These are phyloP conservation scores for Rhytidhysteron rufulum DNA, from an alignment of 2,329 filamentous ascomycete genomes.

Conservation along the genomic window DNA sequence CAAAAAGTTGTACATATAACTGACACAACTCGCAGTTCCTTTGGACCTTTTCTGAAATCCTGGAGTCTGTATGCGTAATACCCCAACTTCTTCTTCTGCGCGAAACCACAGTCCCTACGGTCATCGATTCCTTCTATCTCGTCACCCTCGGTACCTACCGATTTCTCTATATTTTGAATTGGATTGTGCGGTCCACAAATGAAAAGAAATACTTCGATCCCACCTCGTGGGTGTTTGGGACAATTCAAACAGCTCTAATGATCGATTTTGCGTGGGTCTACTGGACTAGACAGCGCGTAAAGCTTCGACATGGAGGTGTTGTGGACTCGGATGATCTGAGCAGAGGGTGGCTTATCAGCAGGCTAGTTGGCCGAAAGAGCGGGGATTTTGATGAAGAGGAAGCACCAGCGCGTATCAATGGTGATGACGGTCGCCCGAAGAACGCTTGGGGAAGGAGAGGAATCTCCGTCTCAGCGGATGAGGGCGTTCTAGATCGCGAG, in stretches of 20 bases:
- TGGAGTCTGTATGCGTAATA: slow-evolving; percentile 86
- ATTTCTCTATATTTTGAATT: slow-evolving; percentile 85
- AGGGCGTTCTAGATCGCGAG: slow-evolving; percentile 40
- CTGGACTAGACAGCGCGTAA: slow-evolving; percentile 87
- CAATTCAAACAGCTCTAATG: slow-evolving; percentile 86
- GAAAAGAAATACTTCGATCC: slow-evolving; percentile 58
- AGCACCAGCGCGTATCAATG: slow-evolving; percentile 50
- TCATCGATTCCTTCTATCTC: slow-evolving; percentile 96
- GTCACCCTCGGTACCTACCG: slow-evolving; percentile 83
- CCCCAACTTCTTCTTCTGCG: slow-evolving; percentile 88
- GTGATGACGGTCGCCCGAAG: slow-evolving; percentile 15
- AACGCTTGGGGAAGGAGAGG: slow-evolving; percentile 57
- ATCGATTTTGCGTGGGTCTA: slow-evolving; percentile 97
- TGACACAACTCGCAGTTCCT: slow-evolving; percentile 54
- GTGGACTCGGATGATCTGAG: slow-evolving; percentile 87
- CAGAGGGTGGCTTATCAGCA: slow-evolving; percentile 77
- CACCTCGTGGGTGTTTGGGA: slow-evolving; percentile 77
- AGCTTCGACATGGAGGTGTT: slow-evolving; percentile 81
- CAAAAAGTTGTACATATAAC: neutral
- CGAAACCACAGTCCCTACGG: slow-evolving; percentile 92
- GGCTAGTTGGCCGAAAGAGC: slow-evolving; percentile 64
- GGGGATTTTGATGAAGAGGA: slow-evolving; percentile 56
- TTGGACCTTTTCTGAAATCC: slow-evolving; percentile 85
- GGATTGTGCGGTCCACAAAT: slow-evolving; percentile 69
- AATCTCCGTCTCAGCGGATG: slow-evolving; percentile 58